A percentile compares a stretch with the other conserved stretches of the same genome.
phyloP scores from a whole-genome alignment of 441 rosid genomes.

The Adansonia grandidieri region DNA sequence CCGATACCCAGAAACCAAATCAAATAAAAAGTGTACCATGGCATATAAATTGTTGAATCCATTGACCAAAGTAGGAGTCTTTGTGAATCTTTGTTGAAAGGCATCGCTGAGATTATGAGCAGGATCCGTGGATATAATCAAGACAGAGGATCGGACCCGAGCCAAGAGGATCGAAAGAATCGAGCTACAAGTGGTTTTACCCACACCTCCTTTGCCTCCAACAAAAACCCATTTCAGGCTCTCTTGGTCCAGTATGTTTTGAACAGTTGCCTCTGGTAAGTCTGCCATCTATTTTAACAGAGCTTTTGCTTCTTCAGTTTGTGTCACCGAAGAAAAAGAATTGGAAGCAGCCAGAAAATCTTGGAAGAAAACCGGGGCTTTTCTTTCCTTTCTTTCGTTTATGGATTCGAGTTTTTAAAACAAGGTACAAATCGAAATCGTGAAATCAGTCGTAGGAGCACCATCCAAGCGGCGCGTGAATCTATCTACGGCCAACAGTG shows the following conservation, averaged over 20 bases:
- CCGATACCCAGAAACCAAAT: constrained; percentile 10
- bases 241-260: constrained; percentile 81
- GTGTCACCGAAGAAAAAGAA: neutral
- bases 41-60: constrained; percentile 95
- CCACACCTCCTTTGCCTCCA: constrained; percentile 98
- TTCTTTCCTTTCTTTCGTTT: neutral
- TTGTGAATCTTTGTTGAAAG: constrained; percentile 94
- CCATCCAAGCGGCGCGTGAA: neutral
- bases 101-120: constrained; percentile 99
- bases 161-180: constrained; percentile 80
- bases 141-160: constrained; percentile 80
- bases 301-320: neutral
- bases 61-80: constrained; percentile 81
- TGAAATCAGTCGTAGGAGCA: neutral
- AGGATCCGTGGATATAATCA: constrained; percentile 98
- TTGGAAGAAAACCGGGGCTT: neutral
- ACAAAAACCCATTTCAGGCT: constrained; percentile 95
- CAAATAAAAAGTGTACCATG: constrained; percentile 56
- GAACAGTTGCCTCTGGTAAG: constrained; percentile 66
- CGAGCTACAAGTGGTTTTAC: constrained; percentile 98
- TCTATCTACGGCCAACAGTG: neutral
- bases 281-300: constrained; percentile 39
- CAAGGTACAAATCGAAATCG: neutral
- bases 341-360: neutral
- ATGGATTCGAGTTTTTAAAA: neutral